Conservation (phyloP, 257 asterid species). For the Nicotiana undulata region DNA sequence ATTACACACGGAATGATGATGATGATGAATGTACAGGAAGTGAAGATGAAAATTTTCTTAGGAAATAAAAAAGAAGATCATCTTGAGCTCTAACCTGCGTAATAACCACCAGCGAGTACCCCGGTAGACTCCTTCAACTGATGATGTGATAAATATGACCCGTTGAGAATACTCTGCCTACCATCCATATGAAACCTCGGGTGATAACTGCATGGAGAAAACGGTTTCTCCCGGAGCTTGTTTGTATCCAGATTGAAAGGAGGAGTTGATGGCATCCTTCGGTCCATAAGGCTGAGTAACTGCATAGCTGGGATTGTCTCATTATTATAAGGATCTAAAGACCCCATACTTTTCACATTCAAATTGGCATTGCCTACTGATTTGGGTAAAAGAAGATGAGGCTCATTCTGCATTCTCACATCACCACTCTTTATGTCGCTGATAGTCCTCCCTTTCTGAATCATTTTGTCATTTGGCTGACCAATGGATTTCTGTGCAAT, state of each 20-base stretch:
- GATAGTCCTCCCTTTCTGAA: constrained; percentile 27
- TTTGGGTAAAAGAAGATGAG: not conserved
- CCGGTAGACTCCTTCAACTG: constrained; percentile 23
- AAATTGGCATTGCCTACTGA: constrained; percentile 7
- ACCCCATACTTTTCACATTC: constrained; percentile 15
- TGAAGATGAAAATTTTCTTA: not conserved
- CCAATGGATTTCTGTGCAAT: constrained; percentile 21
- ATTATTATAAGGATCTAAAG: constrained; percentile 45
- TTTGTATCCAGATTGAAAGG: constrained; percentile 24
- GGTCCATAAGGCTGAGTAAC: constrained; percentile 68
- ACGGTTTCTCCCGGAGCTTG: constrained; percentile 36
- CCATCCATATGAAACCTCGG: constrained; percentile 35
- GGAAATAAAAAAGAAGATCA: constrained; percentile 17
- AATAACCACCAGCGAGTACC: constrained; percentile 15
- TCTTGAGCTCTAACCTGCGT: constrained; percentile 30
- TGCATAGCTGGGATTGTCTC: constrained; percentile 81
- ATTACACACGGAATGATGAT: not conserved
- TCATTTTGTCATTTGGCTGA: constrained; percentile 17
- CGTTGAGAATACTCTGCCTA: constrained; percentile 24
- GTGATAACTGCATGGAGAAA: constrained; percentile 30
- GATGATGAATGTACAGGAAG: not conserved
- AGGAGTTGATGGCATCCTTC: constrained; percentile 20
- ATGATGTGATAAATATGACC: constrained; percentile 26
- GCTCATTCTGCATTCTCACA: constrained; percentile 14
- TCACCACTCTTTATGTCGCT: constrained; percentile 31